These are phyloP conservation scores for Thermoascus crustaceus DNA, from an alignment of 2,329 filamentous ascomycete species.

Conservation along the genomic window DNA sequence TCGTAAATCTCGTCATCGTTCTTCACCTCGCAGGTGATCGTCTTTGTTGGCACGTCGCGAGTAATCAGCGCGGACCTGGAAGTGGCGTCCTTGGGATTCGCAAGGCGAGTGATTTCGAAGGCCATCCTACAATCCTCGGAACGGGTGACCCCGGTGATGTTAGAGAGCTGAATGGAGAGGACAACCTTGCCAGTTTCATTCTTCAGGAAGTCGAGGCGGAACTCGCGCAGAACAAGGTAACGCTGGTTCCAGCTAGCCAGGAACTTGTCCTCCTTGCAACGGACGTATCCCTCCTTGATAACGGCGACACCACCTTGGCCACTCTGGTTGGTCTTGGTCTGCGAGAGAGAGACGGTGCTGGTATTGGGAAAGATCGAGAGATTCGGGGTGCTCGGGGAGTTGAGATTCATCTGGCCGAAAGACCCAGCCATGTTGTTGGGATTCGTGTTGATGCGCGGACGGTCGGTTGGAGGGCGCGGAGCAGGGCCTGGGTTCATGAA, in stretches of 20 bases:
- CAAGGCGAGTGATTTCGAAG: constrained; percentile 78
- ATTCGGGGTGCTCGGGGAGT: constrained; percentile 56
- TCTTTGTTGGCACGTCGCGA: constrained; percentile 71
- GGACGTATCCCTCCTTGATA: constrained; percentile 56
- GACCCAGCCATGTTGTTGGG: constrained; percentile 64
- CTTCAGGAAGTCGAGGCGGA: constrained; percentile 91
- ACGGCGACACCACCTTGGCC: constrained; percentile 61
- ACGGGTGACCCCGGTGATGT: constrained; percentile 81
- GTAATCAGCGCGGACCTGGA: constrained; percentile 63
- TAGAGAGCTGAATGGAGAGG: constrained; percentile 75
- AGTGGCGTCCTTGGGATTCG: constrained; percentile 52
- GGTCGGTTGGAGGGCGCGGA: constrained; percentile 77
- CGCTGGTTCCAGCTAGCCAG: constrained; percentile 84
- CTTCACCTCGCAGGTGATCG: constrained; percentile 87
- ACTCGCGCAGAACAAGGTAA: constrained; percentile 85
- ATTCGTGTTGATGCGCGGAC: constrained; percentile 70
- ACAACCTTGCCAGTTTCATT: constrained; percentile 78
- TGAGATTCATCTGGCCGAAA: constrained; percentile 58
- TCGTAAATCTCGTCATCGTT: constrained; percentile 95
- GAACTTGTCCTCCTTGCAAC: constrained; percentile 69
- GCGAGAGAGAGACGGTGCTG: constrained; percentile 62
- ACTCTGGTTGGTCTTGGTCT: constrained; percentile 50
- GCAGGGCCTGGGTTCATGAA: constrained; percentile 98
- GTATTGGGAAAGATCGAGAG: constrained; percentile 60
- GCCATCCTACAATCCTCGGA: constrained; percentile 87